Base-by-base conservation (phyloP, 257 asterid species). In the Leonotis leonurus region DNA sequence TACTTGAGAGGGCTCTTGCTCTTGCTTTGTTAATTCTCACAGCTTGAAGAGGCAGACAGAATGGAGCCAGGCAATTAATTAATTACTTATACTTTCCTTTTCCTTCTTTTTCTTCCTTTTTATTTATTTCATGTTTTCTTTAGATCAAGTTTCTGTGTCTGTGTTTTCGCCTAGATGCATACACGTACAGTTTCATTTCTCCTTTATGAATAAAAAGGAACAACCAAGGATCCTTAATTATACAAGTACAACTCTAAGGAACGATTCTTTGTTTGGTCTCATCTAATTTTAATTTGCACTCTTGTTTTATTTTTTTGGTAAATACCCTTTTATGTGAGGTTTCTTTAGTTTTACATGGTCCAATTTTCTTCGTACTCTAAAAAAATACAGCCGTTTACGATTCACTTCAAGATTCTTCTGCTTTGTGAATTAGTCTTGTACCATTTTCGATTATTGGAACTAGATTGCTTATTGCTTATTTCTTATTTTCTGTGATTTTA, bases 1-100 rank as follows among this genome's bases (percentile, higher is more conserved):
- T 59, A 32, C 54, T 65, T 65, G n/a, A 60, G 72, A 76, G 75
- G 83, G 78, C 82, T 77, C 79, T 71, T 54, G 56, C 50, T 78
- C 9, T 27, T 27, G 5, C 6, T 57, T 73, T 49, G 43, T 70
- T 62, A 14, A 3, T 27, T 27, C 33, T 14, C 6, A 6, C 35
- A 30, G 45, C 48, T 33, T 12, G 16, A 35, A 45, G 75, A 76
- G 95, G 95, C 95, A 87, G 70, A 87, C 95, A 84, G 88, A 81
- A 74, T 62, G 90, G 93, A 81, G 93, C 93, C 95, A 87, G 95
- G 95, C 93, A 87, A 76, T n/a, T n/a, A n/a, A n/a, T n/a, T n/a
- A n/a, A n/a, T n/a, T n/a, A n/a, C n/a, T n/a, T n/a, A n/a, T 58
- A 14, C 61, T 63, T 61, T 45, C 43, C 44, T 43, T 56, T 57